phyloP scores from a whole-genome alignment of 495 filamentous ascomycete species.

The Clohesyomyces aquaticus region DNA sequence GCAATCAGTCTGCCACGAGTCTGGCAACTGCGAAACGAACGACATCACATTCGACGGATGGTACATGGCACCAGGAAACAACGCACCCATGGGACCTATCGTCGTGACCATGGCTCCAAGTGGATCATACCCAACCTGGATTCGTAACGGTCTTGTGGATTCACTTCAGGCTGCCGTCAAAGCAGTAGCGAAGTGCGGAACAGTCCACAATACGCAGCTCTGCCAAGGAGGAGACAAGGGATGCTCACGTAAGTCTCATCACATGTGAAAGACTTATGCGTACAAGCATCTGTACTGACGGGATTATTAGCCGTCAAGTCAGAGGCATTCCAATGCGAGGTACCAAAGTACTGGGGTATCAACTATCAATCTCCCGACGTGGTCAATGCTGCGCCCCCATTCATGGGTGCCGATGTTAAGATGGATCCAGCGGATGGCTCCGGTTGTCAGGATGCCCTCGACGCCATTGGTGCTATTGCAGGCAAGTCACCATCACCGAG shows the following conservation, averaged over 20 bases:
- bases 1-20: not conserved
- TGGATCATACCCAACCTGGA: slow-evolving; percentile 17
- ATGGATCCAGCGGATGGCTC: not conserved
- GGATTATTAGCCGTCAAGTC: not conserved
- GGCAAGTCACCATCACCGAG: no score
- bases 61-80: slow-evolving; percentile 1
- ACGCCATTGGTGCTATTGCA: not conserved
- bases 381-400: not conserved
- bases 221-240: slow-evolving; percentile 2
- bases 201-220: not conserved
- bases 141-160: slow-evolving; percentile 10
- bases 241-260: not conserved
- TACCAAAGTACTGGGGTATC: slow-evolving; percentile 8
- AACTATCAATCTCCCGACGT: not conserved
- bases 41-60: slow-evolving; percentile 5
- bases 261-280: not conserved
- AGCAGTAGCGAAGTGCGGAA: slow-evolving; percentile 6
- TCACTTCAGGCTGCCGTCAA: slow-evolving; percentile 4
- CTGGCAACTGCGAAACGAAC: slow-evolving; percentile 12
- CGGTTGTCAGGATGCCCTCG: not conserved
- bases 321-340: slow-evolving; percentile 7
- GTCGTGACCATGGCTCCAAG: slow-evolving; percentile 8
- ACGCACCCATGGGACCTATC: slow-evolving; percentile 11
- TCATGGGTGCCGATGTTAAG: not conserved
- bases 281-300: not conserved